Base-by-base conservation (phyloP, 805 yeast species). In the Kurtzmaniella fragi region DNA sequence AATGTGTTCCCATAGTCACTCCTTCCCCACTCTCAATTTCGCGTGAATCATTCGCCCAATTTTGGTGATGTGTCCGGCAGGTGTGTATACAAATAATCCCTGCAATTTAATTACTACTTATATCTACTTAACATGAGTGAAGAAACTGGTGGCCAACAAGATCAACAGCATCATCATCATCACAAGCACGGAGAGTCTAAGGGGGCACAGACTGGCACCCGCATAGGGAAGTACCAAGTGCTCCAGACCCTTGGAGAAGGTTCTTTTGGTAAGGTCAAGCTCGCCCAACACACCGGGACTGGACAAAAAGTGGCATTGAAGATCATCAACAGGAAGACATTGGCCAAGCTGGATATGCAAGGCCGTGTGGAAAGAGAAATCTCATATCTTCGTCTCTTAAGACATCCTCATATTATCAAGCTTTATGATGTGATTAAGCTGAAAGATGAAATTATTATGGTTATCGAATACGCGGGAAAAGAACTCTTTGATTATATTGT, bases 391-490 rank as follows among this genome's bases (percentile, higher is more conserved):
- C 70, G 97, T 40, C 70, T 91, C 41, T 71, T 91, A 44, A 79
- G 96, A 61, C 98, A 91, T 62, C 97, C 96, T 3, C 98, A 91
- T 61, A 91, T 91, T 61, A 91, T 91, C 67, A 91, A 91, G 62
- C 71, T 91, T 37, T 90, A 89, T 64, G 98, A 91, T 60, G 98
- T 91, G 32, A 90, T 91, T 59, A 90, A 90, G 61, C 84, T 95
- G 32, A 86, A 86, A 52, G 96, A 91, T 52, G 98, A 91, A 56
- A 91, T 91, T 50, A 85, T 91, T 53, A 91, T 91, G 96, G 98
- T 91, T 20, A 88, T 91, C 54, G 98, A 91, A 64, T 91, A 77
- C 57, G 98, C 97, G 1, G 95, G 95, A n/a, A 87, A 87, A 50
- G 98, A 90, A 64, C 74, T 91, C 53, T 91, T 91, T 55, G 98